Evolutionary conservation across 2,329 filamentous ascomycete genomes (phyloP).

Genomic region (Cercospora sojina): DNA sequence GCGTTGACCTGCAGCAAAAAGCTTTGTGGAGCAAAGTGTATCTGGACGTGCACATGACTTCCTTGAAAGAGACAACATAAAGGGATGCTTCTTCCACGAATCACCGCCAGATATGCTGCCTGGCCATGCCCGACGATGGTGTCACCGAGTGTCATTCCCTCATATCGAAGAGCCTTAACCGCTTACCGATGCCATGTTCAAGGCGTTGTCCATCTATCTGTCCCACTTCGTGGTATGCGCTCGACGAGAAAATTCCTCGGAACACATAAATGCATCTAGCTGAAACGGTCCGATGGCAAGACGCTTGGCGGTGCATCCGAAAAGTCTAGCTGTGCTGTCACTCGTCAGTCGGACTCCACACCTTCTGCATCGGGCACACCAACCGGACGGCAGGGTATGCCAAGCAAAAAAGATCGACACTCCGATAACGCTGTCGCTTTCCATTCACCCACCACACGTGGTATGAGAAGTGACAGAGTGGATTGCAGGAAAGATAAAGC

Average conservation of each 20-base stretch:
- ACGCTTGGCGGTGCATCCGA: background rate
- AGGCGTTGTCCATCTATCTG: background rate
- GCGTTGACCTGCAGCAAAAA: background rate
- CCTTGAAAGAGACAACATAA: background rate
- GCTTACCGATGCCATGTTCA: background rate
- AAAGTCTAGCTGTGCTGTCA: background rate
- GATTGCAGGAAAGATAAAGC: background rate
- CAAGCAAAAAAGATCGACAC: background rate
- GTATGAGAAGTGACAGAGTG: background rate
- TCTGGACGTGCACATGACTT: background rate
- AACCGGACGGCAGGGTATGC: background rate
- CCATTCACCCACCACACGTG: background rate
- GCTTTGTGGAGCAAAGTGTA: background rate
- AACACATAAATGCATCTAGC: conserved; percentile 2
- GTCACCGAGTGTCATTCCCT: background rate
- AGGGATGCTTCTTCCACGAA: background rate
- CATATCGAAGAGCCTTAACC: background rate
- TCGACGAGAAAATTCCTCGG: background rate
- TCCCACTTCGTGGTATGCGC: background rate
- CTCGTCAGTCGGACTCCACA: conserved; percentile 5
- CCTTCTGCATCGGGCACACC: conserved; percentile 2
- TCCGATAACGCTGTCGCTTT: background rate
- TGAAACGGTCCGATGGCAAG: background rate
- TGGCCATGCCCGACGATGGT: background rate
- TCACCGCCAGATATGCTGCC: background rate